Evolutionary conservation across 495 filamentous ascomycete genomes (phyloP).

Genomic region (Aspergillus affinis): DNA sequence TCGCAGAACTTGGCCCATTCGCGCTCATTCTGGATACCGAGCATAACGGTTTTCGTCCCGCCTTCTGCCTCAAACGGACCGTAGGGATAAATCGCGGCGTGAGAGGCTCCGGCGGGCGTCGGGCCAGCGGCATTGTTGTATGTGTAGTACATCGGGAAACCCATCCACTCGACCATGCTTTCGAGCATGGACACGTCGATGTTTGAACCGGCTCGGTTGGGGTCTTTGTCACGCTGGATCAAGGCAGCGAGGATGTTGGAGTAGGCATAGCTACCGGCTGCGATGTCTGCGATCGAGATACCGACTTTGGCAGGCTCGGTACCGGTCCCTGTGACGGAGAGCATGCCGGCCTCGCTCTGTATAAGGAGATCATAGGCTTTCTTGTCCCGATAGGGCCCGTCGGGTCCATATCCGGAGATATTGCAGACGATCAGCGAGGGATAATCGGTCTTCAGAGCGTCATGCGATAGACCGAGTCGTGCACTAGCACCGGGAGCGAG

Average conservation of each 20-base stretch:
- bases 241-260: conserved; percentile 50
- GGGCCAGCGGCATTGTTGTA: conserved; percentile 41
- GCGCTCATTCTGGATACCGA: conserved; percentile 54
- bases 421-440: conserved; percentile 52
- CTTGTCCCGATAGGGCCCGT: conserved; percentile 52
- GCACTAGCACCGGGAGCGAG: conserved; percentile 49
- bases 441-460: conserved; percentile 36
- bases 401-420: conserved; percentile 51
- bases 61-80: conserved; percentile 51
- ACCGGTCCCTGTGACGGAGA: conserved; percentile 48
- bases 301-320: conserved; percentile 50
- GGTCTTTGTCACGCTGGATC: conserved; percentile 43
- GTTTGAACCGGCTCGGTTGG: conserved; percentile 33
- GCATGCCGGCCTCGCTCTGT: conserved; percentile 53
- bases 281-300: conserved; percentile 53
- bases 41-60: conserved; percentile 45
- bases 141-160: conserved; percentile 54
- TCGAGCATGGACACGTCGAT: conserved; percentile 56
- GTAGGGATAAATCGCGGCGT: conserved; percentile 53
- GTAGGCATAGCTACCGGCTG: conserved; percentile 51
- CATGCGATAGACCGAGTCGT: conserved; percentile 47
- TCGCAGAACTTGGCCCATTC: conserved; percentile 51
- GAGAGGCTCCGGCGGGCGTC: conserved; percentile 44
- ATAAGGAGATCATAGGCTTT: conserved; percentile 58
- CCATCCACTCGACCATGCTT: conserved; percentile 57